Evolutionary conservation across 2,329 filamentous ascomycete genomes (phyloP).

Genomic region (Aspergillus neoniger): DNA sequence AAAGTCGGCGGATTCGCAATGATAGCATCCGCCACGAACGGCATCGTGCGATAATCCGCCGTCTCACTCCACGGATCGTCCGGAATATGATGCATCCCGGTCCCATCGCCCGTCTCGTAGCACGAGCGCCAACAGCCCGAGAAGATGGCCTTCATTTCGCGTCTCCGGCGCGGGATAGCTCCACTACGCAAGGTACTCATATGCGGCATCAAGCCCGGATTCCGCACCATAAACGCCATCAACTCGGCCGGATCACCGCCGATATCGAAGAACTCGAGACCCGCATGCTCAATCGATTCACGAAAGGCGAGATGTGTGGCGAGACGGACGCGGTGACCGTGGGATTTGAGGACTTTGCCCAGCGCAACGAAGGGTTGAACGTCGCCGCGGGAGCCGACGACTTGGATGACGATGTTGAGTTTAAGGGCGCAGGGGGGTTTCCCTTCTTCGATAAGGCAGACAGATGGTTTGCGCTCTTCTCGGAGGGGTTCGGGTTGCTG

Average conservation of each 20-base stretch:
- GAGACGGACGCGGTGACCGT: slow-evolving; percentile 71
- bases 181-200: slow-evolving; percentile 75
- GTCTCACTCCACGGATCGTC: slow-evolving; percentile 44
- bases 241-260: slow-evolving; percentile 74
- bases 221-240: slow-evolving; percentile 91
- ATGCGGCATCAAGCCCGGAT: slow-evolving; percentile 81
- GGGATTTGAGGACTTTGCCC: slow-evolving; percentile 65
- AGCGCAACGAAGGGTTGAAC: slow-evolving; percentile 75
- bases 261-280: slow-evolving; percentile 73
- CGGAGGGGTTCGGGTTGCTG: slow-evolving; percentile 4
- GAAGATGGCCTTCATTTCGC: slow-evolving; percentile 77
- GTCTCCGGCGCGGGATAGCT: slow-evolving; percentile 72
- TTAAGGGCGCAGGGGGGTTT: slow-evolving; percentile 14
- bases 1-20: slow-evolving; percentile 82
- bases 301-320: slow-evolving; percentile 72
- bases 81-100: slow-evolving; percentile 53
- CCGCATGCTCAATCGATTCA: slow-evolving; percentile 68
- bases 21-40: slow-evolving; percentile 86
- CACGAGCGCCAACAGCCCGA: slow-evolving; percentile 85
- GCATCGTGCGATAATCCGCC: slow-evolving; percentile 50
- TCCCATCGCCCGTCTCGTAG: slow-evolving; percentile 73
- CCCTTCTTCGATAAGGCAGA: background rate
- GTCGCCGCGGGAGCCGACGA: slow-evolving; percentile 73
- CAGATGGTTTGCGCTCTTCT: slow-evolving; percentile 10
- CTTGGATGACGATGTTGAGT: slow-evolving; percentile 70